Evolutionary conservation across 805 yeast species (phyloP).

Genomic region (Teunomyces stri): DNA sequence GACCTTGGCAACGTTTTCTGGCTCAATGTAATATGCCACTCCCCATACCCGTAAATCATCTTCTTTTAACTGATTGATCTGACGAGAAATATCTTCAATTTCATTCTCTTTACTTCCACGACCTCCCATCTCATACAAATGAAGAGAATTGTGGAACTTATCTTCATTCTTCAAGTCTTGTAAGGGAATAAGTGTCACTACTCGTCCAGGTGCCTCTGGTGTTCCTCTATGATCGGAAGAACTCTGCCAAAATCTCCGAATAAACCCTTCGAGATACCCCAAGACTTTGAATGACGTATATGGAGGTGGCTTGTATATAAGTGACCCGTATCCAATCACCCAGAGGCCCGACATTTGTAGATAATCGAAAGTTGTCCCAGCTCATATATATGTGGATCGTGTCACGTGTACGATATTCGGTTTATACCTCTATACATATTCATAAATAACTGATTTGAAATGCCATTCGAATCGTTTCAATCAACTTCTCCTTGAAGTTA

Average conservation of each 20-base stretch:
- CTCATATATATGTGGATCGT: too few relatives aligned
- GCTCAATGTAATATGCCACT: slow-evolving; percentile 77
- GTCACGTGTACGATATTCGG: too few relatives aligned
- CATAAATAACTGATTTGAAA: slow-evolving; percentile 40
- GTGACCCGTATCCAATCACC: slow-evolving; percentile 89
- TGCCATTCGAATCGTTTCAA: slow-evolving; percentile 43
- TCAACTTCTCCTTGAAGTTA: slow-evolving; percentile 27
- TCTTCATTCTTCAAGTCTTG: slow-evolving; percentile 47
- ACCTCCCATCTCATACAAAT: slow-evolving; percentile 26
- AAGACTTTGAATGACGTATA: slow-evolving; percentile 57
- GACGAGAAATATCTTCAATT: slow-evolving; percentile 14
- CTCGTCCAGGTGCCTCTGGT: slow-evolving; percentile 83
- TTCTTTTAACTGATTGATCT: slow-evolving; percentile 22
- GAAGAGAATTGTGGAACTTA: slow-evolving; percentile 43
- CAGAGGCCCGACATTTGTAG: slow-evolving; percentile 46
- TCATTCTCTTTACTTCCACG: slow-evolving; percentile 9
- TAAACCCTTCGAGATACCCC: slow-evolving; percentile 73
- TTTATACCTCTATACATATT: neutral
- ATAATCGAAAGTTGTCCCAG: too few relatives aligned
- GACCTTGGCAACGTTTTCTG: slow-evolving; percentile 60
- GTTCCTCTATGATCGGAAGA: slow-evolving; percentile 90
- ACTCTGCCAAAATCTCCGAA: slow-evolving; percentile 88
- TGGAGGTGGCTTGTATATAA: slow-evolving; percentile 89
- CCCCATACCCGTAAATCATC: slow-evolving; percentile 66
- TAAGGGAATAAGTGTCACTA: slow-evolving; percentile 72